These are phyloP conservation scores for Casaregolazyma suthepensis DNA, from an alignment of 1,139 yeast species.

Conservation along the genomic window DNA sequence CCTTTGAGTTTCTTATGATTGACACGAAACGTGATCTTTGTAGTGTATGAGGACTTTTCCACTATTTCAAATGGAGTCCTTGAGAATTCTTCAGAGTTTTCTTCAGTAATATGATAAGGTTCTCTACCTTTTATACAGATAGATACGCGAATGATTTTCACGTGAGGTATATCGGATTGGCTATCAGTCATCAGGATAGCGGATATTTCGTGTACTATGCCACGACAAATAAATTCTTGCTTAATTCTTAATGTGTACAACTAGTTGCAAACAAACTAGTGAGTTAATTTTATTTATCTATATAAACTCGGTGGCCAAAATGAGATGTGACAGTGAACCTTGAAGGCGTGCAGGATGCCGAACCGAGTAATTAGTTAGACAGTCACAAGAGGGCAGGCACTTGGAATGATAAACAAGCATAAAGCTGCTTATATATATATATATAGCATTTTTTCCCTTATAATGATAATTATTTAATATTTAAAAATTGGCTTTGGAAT, in stretches of 20 bases:
- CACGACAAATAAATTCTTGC: background rate
- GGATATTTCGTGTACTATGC: background rate
- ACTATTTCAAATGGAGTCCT: background rate
- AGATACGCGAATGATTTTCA: background rate
- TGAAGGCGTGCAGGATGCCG: background rate
- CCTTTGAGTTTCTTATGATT: constrained; percentile 94
- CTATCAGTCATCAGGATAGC: background rate
- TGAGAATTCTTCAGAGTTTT: background rate
- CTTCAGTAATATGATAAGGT: background rate
- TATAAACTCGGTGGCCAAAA: background rate
- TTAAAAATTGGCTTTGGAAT: background rate
- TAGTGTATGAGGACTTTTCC: background rate
- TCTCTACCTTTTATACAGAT: background rate
- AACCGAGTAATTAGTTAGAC: background rate
- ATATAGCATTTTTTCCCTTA: too few species aligned
- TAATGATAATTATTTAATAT: too few species aligned
- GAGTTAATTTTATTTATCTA: too few species aligned
- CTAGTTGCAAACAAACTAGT: background rate
- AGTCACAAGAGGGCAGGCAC: background rate
- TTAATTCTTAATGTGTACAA: too few species aligned
- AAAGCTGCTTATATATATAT: too few species aligned
- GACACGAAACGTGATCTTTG: constrained; percentile 61
- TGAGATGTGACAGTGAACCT: background rate
- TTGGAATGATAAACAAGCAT: too few species aligned
- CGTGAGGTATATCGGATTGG: background rate